phyloP scores from a whole-genome alignment of 2,329 filamentous ascomycete species.

The Colletotrichum lini region DNA sequence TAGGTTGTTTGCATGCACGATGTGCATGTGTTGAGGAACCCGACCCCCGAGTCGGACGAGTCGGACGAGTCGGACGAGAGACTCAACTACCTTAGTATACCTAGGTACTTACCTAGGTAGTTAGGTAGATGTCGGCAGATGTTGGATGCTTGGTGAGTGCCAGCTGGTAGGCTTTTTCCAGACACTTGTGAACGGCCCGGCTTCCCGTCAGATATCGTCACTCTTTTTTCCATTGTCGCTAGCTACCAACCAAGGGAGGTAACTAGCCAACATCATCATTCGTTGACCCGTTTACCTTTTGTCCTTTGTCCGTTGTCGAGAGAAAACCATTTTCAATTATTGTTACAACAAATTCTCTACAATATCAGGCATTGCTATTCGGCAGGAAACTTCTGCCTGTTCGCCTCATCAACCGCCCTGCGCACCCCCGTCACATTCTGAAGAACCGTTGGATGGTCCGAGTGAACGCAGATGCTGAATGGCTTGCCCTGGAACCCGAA shows the following conservation, averaged over 20 bases:
- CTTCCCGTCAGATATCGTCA: neutral
- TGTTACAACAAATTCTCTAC: too few relatives aligned
- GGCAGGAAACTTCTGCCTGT: constrained; percentile 2
- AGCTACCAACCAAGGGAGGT: too few relatives aligned
- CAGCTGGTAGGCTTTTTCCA: neutral
- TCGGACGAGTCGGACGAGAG: too few relatives aligned
- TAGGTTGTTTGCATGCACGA: neutral
- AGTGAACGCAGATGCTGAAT: constrained; percentile 26
- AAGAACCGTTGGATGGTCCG: constrained; percentile 6
- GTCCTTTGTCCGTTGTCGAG: neutral
- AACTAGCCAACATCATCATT: neutral
- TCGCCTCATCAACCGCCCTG: neutral
- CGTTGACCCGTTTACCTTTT: neutral
- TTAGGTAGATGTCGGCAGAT: neutral
- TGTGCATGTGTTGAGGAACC: constrained; percentile 1
- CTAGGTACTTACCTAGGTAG: too few relatives aligned
- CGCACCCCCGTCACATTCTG: constrained; percentile 10
- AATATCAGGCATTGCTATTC: neutral
- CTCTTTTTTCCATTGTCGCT: neutral
- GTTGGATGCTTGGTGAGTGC: neutral
- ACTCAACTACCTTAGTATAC: too few relatives aligned
- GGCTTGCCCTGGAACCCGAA: constrained; percentile 4
- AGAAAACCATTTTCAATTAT: neutral
- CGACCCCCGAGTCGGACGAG: neutral
- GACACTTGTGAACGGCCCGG: neutral